Percentiles rank a stretch among this genome's conserved stretches.
Conservation (phyloP, 2,329 filamentous ascomycete genomes). For the Coniochaeta sp. region DNA sequence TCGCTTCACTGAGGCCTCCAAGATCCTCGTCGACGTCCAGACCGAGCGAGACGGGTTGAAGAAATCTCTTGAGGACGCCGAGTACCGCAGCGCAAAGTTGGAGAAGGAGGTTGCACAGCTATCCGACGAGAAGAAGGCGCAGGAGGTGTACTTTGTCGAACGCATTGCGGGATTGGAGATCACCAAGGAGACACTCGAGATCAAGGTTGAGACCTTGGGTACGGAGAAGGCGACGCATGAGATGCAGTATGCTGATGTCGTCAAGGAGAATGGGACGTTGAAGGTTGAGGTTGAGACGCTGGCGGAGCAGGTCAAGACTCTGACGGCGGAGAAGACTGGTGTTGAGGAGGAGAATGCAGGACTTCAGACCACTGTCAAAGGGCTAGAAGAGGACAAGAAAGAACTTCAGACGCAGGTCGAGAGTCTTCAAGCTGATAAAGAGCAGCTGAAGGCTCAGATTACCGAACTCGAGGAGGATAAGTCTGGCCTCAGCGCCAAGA, state of each 20-base stretch:
- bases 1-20: constrained; percentile 22
- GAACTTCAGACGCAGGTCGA: constrained; percentile 19
- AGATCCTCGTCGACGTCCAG: constrained; percentile 15
- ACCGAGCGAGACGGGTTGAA: background rate
- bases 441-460: constrained; percentile 17
- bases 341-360: constrained; percentile 7
- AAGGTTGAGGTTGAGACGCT: background rate
- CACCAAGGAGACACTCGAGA: background rate
- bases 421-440: constrained; percentile 16
- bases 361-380: constrained; percentile 9
- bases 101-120: background rate
- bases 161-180: background rate
- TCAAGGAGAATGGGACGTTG: constrained; percentile 1
- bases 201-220: background rate
- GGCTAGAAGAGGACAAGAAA: constrained; percentile 19
- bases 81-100: background rate
- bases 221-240: constrained; percentile 25
- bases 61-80: background rate
- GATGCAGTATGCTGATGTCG: constrained; percentile 11
- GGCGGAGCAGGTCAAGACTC: constrained; percentile 9
- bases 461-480: constrained; percentile 17
- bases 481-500: constrained; percentile 13
- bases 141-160: background rate
- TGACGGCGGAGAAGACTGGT: constrained; percentile 13
- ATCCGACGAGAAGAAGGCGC: background rate